Evolutionary conservation across 2,329 filamentous ascomycete genomes (phyloP).

Genomic region (Sporothrix euskadiensis): DNA sequence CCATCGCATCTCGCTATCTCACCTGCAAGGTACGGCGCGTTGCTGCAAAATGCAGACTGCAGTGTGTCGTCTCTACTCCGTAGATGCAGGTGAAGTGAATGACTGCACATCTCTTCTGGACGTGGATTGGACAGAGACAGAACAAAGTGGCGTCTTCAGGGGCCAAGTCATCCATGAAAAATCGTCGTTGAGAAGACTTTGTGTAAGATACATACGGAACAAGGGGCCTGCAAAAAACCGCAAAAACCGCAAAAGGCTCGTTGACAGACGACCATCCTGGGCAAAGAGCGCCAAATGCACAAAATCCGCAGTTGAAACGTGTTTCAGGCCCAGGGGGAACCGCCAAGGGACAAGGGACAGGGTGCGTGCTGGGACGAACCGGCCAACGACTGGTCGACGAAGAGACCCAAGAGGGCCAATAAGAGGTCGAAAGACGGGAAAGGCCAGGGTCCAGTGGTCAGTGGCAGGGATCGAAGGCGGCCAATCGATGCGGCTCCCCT

Average conservation of each 20-base stretch:
- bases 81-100: background rate
- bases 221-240: background rate
- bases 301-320: conserved; percentile 4
- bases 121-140: background rate
- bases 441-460: background rate
- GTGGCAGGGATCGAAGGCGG: background rate
- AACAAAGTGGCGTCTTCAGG: background rate
- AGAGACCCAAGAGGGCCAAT: background rate
- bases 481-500: conserved; percentile 4
- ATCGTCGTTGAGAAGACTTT: background rate
- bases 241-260: background rate
- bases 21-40: conserved; percentile 15
- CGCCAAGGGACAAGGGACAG: background rate
- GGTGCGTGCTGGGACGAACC: background rate
- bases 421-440: background rate
- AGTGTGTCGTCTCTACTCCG: background rate
- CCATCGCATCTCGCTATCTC: background rate
- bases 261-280: background rate
- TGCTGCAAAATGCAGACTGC: conserved; percentile 13
- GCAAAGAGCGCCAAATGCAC: background rate
- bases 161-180: background rate
- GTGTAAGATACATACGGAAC: background rate
- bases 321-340: conserved; percentile 18
- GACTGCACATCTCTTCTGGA: background rate
- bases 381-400: conserved; percentile 4